A percentile compares a stretch with the other conserved stretches of the same genome.
phyloP scores from a whole-genome alignment of 2,329 filamentous ascomycete species.

The Aureobasidium sp. region DNA sequence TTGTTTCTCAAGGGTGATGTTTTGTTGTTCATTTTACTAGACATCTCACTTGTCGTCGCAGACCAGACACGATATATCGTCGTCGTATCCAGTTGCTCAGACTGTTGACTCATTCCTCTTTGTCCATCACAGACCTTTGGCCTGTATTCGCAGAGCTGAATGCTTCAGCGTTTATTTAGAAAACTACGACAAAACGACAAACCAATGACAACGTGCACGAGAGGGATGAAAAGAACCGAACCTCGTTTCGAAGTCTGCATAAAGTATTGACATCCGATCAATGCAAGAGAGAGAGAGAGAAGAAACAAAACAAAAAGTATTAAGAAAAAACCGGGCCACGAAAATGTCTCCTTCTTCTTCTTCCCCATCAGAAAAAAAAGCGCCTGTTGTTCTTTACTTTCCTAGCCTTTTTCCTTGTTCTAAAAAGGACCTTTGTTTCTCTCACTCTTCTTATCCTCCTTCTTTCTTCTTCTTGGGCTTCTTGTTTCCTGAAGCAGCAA shows the following conservation, averaged over 20 bases:
- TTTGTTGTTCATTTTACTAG: neutral
- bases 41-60: neutral
- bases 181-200: neutral
- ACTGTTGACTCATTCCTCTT: too few relatives aligned
- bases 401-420: neutral
- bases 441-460: neutral
- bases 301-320: neutral
- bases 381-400: neutral
- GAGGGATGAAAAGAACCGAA: neutral
- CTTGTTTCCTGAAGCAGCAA: neutral
- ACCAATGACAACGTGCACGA: neutral
- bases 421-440: neutral
- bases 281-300: neutral
- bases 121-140: too few relatives aligned
- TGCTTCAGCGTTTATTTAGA: too few relatives aligned
- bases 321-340: neutral
- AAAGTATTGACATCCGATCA: neutral
- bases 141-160: too few relatives aligned
- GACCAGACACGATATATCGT: neutral
- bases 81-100: neutral
- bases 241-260: slow-evolving; percentile 3
- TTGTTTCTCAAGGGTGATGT: neutral
- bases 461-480: neutral
- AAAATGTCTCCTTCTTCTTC: neutral
- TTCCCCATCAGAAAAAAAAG: neutral